Conservation (phyloP, 768 basidiomycete genomes). For the Termitomyces sp. region DNA sequence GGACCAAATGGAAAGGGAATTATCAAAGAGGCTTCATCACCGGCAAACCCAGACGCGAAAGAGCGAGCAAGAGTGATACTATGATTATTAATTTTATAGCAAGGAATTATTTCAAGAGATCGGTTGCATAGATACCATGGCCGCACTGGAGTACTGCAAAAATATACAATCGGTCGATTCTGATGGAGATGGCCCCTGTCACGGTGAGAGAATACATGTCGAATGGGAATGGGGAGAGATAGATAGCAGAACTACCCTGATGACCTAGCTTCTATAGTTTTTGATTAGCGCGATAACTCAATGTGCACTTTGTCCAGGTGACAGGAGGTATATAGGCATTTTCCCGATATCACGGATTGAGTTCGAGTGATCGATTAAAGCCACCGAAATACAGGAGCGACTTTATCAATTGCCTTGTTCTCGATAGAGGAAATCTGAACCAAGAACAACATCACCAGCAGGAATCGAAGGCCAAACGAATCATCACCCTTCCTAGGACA, state of each 20-base stretch:
- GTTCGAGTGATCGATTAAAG: neutral
- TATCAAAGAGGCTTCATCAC: neutral
- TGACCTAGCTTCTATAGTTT: neutral
- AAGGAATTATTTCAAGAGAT: neutral
- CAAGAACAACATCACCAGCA: too few relatives aligned
- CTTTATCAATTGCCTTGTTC: too few relatives aligned
- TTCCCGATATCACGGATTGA: constrained; percentile 4
- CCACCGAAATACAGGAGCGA: too few relatives aligned
- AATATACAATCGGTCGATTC: neutral
- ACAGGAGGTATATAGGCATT: neutral
- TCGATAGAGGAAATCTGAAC: too few relatives aligned
- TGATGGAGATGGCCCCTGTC: neutral
- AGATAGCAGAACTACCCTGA: neutral
- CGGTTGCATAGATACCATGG: neutral
- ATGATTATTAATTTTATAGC: neutral
- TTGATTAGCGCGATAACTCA: neutral
- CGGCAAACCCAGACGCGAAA: neutral
- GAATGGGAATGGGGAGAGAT: neutral
- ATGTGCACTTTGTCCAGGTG: neutral
- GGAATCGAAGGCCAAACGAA: too few relatives aligned
- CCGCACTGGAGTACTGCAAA: neutral
- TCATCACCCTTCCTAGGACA: too few relatives aligned
- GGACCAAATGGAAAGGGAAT: neutral
- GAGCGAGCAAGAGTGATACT: neutral
- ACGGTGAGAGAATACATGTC: neutral